These are phyloP conservation scores for Botrytis squamosa DNA, from an alignment of 2,329 filamentous ascomycete species.

Conservation along the genomic window DNA sequence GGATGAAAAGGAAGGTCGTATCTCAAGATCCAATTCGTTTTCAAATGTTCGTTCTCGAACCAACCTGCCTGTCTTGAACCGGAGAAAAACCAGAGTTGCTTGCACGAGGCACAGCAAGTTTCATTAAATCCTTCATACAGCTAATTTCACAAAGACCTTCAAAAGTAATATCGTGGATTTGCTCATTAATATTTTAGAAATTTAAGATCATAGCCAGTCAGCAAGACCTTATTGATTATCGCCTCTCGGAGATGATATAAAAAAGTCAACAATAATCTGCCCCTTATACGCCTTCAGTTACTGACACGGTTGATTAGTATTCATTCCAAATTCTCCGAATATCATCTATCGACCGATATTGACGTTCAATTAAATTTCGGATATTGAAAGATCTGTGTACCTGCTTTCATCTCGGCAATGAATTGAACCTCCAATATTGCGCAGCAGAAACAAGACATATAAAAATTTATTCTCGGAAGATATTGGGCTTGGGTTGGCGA, in stretches of 20 bases:
- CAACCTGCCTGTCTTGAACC: background rate
- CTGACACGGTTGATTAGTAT: background rate
- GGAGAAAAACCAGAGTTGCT: background rate
- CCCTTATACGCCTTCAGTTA: background rate
- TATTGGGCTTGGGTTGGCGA: background rate
- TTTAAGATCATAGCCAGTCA: background rate
- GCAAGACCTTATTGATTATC: background rate
- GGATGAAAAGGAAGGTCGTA: constrained; percentile 16
- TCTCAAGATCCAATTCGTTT: background rate
- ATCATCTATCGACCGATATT: background rate
- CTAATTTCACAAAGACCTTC: background rate
- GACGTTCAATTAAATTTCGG: constrained; percentile 9
- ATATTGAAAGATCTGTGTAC: background rate
- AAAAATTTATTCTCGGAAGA: background rate
- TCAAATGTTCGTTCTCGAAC: background rate
- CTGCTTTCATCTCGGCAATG: constrained; percentile 6
- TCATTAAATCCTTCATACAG: background rate
- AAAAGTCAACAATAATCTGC: background rate
- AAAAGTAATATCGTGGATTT: background rate
- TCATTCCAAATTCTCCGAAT: background rate
- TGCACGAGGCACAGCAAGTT: background rate
- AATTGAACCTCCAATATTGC: constrained; percentile 2
- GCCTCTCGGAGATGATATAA: background rate
- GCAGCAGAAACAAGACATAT: background rate
- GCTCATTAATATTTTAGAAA: background rate